Percentiles rank a stretch among this genome's conserved stretches.
Conservation (phyloP, 2,329 filamentous ascomycete genomes). For the Monilinia fructigena region DNA sequence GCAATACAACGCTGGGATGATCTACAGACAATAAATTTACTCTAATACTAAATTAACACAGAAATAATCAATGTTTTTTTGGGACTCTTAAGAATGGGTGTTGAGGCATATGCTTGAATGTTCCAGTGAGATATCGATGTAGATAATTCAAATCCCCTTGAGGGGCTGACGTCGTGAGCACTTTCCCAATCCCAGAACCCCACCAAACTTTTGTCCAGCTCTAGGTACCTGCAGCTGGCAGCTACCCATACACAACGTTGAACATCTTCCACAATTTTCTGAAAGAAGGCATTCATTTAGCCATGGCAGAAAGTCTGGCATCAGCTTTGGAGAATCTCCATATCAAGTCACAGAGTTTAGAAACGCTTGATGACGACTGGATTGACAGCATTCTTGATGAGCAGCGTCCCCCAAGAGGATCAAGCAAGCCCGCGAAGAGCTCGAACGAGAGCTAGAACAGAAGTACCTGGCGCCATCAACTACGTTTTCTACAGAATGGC, state of each 20-base stretch:
- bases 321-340: slow-evolving; percentile 53
- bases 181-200: neutral
- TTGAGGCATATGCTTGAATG: neutral
- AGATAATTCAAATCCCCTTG: neutral
- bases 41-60: no score
- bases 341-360: slow-evolving; percentile 40
- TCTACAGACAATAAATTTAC: neutral
- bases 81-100: neutral
- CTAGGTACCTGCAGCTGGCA: neutral
- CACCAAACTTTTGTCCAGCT: slow-evolving; percentile 11
- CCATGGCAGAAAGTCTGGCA: slow-evolving; percentile 43
- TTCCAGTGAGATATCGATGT: neutral
- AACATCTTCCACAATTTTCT: slow-evolving; percentile 6
- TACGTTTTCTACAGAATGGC: slow-evolving; percentile 79
- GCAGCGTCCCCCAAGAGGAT: slow-evolving; percentile 51
- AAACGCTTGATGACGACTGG: slow-evolving; percentile 40
- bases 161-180: neutral
- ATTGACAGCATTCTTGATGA: slow-evolving; percentile 62
- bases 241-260: neutral
- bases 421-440: slow-evolving; percentile 55
- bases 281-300: slow-evolving; percentile 8
- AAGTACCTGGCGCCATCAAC: slow-evolving; percentile 78
- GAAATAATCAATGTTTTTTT: neutral
- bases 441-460: slow-evolving; percentile 70
- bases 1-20: neutral